Evolutionary conservation across 2,329 filamentous ascomycete genomes (phyloP), one percentile per base, ranked within the genome.

Genomic region (Chrysoporthe austroafricana): DNA sequence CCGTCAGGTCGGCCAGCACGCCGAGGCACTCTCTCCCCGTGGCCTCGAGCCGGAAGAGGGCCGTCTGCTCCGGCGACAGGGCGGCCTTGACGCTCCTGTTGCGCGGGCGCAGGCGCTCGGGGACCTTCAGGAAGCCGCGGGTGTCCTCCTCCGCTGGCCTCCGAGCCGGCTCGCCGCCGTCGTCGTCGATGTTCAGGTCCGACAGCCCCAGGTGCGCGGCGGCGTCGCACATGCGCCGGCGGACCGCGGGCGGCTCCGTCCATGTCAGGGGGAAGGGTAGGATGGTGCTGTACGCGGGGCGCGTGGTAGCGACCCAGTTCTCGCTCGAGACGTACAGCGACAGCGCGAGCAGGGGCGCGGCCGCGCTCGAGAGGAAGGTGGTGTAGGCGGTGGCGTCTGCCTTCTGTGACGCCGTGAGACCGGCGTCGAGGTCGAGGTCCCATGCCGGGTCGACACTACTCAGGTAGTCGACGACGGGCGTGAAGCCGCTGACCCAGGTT

Each of bases 191-290:
- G 73, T 92, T 91, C 50, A 94, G 80, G 46, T 87, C 85, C 11
- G 88, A 89, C 64, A 95, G 83, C 16, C 90, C 90, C 2, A 93
- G 83, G 73, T 91, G 87, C 66, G 88, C 86, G 11, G 92, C 94
- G 71, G 90, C 86, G 70, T 83, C 79, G 74, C 91, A 86, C 42
- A 94, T 94, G 48, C 88, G 84, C 13, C 88, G 83, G 62, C 94
- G 91, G 64, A 93, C 83, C 66, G 87, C 83, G 0, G 91, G 89
- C 2, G 94, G 94, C 5, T 96, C 84, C 54, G 91, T 91, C 87
- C 96, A 99, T 73, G 94, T 94, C 70, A 94, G 85, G 21, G 96
- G 94, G 84, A 96, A 97, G 52, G 91, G 88, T 50, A 98, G 87
- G 66, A 97, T 86, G 6, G 83, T 81, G 72, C 90, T 93, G 80